These are phyloP conservation scores for Thalassiosira mediterranea DNA, from an alignment of 352 stramenopile species.

Conservation along the genomic window DNA sequence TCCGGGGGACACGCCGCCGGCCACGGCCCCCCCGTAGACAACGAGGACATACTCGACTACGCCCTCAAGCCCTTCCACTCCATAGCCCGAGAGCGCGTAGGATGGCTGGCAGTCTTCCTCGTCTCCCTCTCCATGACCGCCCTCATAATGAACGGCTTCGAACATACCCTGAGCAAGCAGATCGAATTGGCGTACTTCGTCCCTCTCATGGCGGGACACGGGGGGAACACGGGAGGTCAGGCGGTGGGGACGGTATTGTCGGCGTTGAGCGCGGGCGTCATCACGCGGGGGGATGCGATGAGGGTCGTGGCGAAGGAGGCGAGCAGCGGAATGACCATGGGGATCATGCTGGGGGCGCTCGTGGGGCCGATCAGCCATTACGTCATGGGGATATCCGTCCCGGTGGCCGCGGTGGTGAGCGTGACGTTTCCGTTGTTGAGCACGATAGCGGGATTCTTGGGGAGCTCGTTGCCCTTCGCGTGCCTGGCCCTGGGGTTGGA, in stretches of 20 bases:
- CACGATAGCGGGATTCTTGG: slow-evolving; percentile 76
- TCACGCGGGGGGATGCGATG: slow-evolving; percentile 65
- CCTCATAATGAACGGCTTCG: slow-evolving; percentile 85
- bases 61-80: slow-evolving; percentile 65
- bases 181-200: slow-evolving; percentile 85
- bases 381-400: slow-evolving; percentile 72
- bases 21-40: slow-evolving; percentile 13
- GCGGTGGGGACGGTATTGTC: slow-evolving; percentile 79
- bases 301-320: slow-evolving; percentile 74
- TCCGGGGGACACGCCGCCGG: slow-evolving; percentile 52
- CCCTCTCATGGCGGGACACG: slow-evolving; percentile 81
- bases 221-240: slow-evolving; percentile 83
- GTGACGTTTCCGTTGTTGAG: slow-evolving; percentile 78
- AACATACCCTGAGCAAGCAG: slow-evolving; percentile 81
- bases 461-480: slow-evolving; percentile 75
- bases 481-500: slow-evolving; percentile 76
- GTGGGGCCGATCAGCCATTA: slow-evolving; percentile 63
- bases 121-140: slow-evolving; percentile 75
- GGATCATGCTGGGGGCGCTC: slow-evolving; percentile 63
- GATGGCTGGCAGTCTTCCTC: slow-evolving; percentile 81
- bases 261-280: slow-evolving; percentile 63
- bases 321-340: slow-evolving; percentile 65
- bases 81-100: slow-evolving; percentile 66
- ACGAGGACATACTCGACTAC: slow-evolving; percentile 69
- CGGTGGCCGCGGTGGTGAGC: slow-evolving; percentile 76